These are phyloP conservation scores for Allium cepa DNA, from an alignment of 106 monocot species.

Conservation along the genomic window DNA sequence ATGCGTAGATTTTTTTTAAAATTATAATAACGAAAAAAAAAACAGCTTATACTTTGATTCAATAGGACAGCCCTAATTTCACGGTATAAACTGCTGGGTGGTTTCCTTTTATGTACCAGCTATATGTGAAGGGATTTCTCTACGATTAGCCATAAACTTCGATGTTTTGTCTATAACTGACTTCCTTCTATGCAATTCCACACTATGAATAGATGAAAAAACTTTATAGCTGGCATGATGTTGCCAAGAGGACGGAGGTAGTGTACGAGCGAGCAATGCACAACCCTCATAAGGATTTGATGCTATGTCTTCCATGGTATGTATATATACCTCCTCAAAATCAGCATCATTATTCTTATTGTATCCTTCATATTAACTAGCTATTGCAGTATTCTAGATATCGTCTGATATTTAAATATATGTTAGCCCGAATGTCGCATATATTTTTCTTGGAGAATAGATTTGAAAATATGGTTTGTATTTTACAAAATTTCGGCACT, in stretches of 20 bases:
- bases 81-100: too few species aligned
- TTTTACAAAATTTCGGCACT: too few species aligned
- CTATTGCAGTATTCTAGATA: neutral
- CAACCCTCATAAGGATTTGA: slow-evolving; percentile 40
- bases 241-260: slow-evolving; percentile 84
- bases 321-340: slow-evolving; percentile 1
- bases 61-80: too few species aligned
- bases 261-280: slow-evolving; percentile 73
- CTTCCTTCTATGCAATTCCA: too few species aligned
- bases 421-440: neutral
- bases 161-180: too few species aligned
- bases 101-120: too few species aligned
- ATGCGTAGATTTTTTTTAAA: too few species aligned
- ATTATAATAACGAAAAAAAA: too few species aligned
- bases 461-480: too few species aligned
- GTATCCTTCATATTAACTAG: neutral
- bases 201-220: slow-evolving; percentile 52
- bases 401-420: neutral
- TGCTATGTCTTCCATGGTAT: slow-evolving; percentile 73
- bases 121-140: too few species aligned
- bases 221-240: slow-evolving; percentile 96
- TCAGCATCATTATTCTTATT: neutral
- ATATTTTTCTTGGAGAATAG: neutral
- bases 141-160: too few species aligned
- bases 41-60: too few species aligned